Evolutionary conservation across 148 eudicot genomes (phyloP), one percentile per base, ranked within the genome.

Genomic region (Rhododendron molle): DNA sequence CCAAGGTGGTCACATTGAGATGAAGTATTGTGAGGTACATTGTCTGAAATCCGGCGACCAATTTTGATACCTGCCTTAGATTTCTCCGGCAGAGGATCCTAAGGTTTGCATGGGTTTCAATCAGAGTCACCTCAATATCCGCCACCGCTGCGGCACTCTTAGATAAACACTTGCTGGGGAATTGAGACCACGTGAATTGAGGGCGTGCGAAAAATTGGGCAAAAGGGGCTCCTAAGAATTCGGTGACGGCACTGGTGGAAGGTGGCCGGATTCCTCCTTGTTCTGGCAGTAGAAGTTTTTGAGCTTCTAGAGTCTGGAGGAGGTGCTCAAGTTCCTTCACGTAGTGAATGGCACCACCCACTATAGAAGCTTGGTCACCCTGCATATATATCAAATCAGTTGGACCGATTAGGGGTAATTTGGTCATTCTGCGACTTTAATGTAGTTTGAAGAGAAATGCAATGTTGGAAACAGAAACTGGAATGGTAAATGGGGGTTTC

Each of bases 321-420:
- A 90, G 86, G 82, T 94, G 98, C 84, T 97, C 96, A 34, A 97
- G 98, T 82, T 93, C 94, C 89, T 97, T 97, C 72, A 97, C 96
- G 78, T 88, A 94, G 43, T 93, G 94, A 82, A 97, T 95, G 0
- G 99, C 98, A 49, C 98, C 99, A 50, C 98, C 98, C 81, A 97
- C 99, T 62, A 97, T 93, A 23, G 99, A 97, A 21, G 99, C 99
- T 77, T 95, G 99, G 83, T 97, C 98, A 87, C 98, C 98, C 99
- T 97, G 74, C 78, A 50, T 49, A 13, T 43, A 60, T 49, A 13
- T 43, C 36, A 83, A 47, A 60, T 30, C 58, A 30, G 2, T 54
- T 36, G 12, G 13, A 85, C 16, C 50, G 74, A 67, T n/a, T 49
- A 47, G n/a, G 36, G 20, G 56, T 60, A 20, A 26, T 65, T 78